Conservation (phyloP, 176 grass and related monocot genomes). For the Triticum turgidum region DNA sequence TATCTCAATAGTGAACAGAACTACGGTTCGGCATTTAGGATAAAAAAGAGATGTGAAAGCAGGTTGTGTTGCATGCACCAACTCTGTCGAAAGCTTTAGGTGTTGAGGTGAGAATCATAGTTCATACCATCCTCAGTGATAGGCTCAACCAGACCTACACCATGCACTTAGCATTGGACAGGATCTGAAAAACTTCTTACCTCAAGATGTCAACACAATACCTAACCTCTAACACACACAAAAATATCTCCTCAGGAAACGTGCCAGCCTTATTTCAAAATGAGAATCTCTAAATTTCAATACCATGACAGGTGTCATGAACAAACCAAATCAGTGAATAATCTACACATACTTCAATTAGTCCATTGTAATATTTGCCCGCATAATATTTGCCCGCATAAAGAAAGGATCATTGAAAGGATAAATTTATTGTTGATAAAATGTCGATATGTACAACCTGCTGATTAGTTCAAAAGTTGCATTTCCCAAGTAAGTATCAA, state of each 20-base stretch:
- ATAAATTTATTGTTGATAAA: neutral
- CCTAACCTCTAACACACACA: neutral
- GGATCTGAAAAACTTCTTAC: neutral
- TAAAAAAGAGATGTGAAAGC: neutral
- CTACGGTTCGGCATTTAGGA: neutral
- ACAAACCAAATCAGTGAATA: slow-evolving; percentile 5
- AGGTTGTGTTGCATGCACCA: neutral
- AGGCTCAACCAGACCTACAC: slow-evolving; percentile 2
- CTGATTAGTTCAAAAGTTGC: neutral
- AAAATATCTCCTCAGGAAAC: neutral
- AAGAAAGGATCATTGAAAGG: neutral
- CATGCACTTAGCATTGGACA: neutral
- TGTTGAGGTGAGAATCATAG: neutral
- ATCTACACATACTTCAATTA: neutral
- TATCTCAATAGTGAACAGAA: neutral
- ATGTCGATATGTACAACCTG: neutral
- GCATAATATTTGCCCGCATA: neutral
- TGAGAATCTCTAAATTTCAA: slow-evolving; percentile 13
- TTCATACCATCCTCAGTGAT: neutral
- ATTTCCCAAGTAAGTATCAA: neutral
- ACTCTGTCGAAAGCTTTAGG: neutral
- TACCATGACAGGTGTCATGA: slow-evolving; percentile 9
- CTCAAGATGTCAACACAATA: neutral
- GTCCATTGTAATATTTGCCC: neutral
- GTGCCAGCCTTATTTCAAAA: neutral